These are phyloP conservation scores for Rhizophora mangle DNA, from an alignment of 345 rosid species.

Conservation along the genomic window DNA sequence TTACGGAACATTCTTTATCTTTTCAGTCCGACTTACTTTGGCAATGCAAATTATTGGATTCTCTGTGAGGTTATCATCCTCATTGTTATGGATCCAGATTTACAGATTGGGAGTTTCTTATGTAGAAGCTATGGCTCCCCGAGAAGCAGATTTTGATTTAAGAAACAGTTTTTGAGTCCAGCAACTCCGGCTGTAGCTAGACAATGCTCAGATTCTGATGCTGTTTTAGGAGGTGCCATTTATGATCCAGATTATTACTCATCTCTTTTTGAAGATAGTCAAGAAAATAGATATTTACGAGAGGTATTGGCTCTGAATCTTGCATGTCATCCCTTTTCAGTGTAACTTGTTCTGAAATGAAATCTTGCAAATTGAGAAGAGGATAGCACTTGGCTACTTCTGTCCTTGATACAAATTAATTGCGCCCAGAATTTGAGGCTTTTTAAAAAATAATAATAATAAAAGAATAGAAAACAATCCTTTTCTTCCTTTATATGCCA, in stretches of 20 bases:
- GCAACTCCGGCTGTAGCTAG: constrained; percentile 36
- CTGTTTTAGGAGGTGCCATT: constrained; percentile 56
- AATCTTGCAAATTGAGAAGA: no score
- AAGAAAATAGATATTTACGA: constrained; percentile 30
- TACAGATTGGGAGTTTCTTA: constrained; percentile 71
- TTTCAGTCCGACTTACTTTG: constrained; percentile 74
- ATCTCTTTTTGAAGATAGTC: constrained; percentile 61
- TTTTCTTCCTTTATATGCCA: no score
- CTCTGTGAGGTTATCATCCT: constrained; percentile 69
- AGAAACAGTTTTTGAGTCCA: constrained; percentile 66
- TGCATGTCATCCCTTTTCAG: background rate
- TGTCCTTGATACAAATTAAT: no score
- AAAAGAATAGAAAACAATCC: no score
- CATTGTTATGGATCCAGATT: constrained; percentile 88
- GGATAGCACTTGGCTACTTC: background rate
- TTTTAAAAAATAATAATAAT: no score
- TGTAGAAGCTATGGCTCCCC: constrained; percentile 33
- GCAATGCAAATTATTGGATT: constrained; percentile 81
- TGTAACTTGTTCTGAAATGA: background rate
- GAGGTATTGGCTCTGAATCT: constrained; percentile 23
- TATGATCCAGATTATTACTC: constrained; percentile 58
- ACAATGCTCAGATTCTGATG: constrained; percentile 48
- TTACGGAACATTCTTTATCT: constrained; percentile 47
- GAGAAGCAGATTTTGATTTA: constrained; percentile 53
- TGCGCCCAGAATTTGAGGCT: no score